These are phyloP conservation scores for Quercus gilva DNA, from an alignment of 306 rosid genomes.

Conservation along the genomic window DNA sequence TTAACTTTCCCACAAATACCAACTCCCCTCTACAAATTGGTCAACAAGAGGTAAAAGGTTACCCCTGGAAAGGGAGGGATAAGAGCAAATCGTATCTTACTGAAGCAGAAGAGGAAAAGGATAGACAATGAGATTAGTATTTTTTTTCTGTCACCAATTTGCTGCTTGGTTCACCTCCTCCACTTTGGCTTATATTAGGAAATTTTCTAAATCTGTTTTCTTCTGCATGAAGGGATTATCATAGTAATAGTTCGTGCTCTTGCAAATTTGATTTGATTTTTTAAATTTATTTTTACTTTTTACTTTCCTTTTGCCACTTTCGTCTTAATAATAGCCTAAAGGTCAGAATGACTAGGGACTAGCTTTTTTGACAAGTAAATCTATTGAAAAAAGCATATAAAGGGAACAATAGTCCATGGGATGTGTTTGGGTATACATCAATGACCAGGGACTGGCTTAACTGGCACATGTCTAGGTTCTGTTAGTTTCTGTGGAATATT, in stretches of 20 bases:
- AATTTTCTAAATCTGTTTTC: background rate
- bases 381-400: too few species aligned
- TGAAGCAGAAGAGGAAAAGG: too few species aligned
- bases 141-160: background rate
- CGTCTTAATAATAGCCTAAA: background rate
- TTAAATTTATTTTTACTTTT: background rate
- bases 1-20: background rate
- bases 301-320: background rate
- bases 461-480: background rate
- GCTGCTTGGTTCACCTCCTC: background rate
- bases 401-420: too few species aligned
- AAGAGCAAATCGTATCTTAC: background rate
- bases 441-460: background rate
- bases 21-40: background rate
- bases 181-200: background rate
- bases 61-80: background rate
- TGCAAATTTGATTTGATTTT: background rate
- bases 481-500: background rate
- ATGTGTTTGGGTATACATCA: too few species aligned
- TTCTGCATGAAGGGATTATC: background rate
- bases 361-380: too few species aligned
- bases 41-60: background rate
- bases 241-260: background rate
- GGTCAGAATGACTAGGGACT: background rate
- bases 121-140: background rate